A percentile compares a stretch with the other conserved stretches of the same genome.
Conservation (phyloP, 306 rosid genomes). For the Gleditsia sinensis region DNA sequence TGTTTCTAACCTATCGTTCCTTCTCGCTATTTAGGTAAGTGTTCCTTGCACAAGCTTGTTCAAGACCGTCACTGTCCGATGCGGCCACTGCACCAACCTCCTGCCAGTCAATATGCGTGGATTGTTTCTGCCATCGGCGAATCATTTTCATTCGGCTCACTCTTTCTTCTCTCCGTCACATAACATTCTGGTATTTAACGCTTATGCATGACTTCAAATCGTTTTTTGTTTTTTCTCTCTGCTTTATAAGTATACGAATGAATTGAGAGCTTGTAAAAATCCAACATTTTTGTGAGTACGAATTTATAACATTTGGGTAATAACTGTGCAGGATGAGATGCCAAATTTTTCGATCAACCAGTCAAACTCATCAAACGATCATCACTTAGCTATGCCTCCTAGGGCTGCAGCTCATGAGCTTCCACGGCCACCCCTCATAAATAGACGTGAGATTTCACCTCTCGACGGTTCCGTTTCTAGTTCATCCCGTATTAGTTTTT, state of each 20-base stretch:
- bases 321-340: too few species aligned
- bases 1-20: too few species aligned
- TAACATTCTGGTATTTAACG: constrained; percentile 61
- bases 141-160: constrained; percentile 82
- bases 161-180: constrained; percentile 77
- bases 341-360: constrained; percentile 70
- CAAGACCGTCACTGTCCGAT: constrained; percentile 92
- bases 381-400: constrained; percentile 50
- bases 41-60: constrained; percentile 97
- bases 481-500: background rate
- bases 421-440: constrained; percentile 75
- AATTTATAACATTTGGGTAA: constrained; percentile 17
- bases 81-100: constrained; percentile 95
- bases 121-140: constrained; percentile 70
- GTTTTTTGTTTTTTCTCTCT: background rate
- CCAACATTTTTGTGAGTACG: background rate
- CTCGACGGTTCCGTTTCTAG: constrained; percentile 8
- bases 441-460: constrained; percentile 68
- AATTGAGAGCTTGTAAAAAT: background rate
- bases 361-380: constrained; percentile 51
- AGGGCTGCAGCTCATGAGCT: constrained; percentile 63
- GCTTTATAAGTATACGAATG: background rate
- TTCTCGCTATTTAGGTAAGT: too few species aligned
- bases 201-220: background rate
- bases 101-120: constrained; percentile 90